Conservation (phyloP, 768 basidiomycete genomes). For the Pisolithus orientalis region DNA sequence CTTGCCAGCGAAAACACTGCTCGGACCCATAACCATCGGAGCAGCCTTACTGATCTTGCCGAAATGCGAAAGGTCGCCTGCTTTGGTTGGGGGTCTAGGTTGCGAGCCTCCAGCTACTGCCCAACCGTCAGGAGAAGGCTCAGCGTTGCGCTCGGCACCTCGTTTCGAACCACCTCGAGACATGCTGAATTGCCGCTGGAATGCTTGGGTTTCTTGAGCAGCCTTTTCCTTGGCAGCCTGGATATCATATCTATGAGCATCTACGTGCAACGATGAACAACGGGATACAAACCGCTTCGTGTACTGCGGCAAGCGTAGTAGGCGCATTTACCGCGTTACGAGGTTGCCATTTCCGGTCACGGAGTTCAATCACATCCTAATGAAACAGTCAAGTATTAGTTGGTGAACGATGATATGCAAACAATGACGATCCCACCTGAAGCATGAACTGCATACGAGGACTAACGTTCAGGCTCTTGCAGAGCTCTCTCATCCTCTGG, state of each 20-base stretch:
- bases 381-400: constrained; percentile 1
- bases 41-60: constrained; percentile 77
- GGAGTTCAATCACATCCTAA: constrained; percentile 88
- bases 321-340: constrained; percentile 73
- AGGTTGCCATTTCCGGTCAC: constrained; percentile 73
- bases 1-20: constrained; percentile 75
- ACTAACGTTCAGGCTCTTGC: constrained; percentile 66
- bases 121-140: constrained; percentile 83
- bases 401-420: not conserved
- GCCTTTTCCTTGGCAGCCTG: constrained; percentile 83
- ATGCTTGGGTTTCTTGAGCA: constrained; percentile 39
- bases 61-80: constrained; percentile 81
- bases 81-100: constrained; percentile 61
- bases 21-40: constrained; percentile 76
- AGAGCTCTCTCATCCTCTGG: constrained; percentile 78
- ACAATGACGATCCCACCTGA: constrained; percentile 51
- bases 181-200: constrained; percentile 62
- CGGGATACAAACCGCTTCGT: constrained; percentile 66
- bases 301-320: constrained; percentile 83
- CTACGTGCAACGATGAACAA: not conserved
- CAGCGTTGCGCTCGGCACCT: constrained; percentile 64
- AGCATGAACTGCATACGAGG: constrained; percentile 95
- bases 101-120: constrained; percentile 51
- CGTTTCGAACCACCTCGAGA: constrained; percentile 88
- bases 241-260: constrained; percentile 1